Conservation (phyloP, 768 basidiomycete genomes). For the Tephrocybe rancida region DNA sequence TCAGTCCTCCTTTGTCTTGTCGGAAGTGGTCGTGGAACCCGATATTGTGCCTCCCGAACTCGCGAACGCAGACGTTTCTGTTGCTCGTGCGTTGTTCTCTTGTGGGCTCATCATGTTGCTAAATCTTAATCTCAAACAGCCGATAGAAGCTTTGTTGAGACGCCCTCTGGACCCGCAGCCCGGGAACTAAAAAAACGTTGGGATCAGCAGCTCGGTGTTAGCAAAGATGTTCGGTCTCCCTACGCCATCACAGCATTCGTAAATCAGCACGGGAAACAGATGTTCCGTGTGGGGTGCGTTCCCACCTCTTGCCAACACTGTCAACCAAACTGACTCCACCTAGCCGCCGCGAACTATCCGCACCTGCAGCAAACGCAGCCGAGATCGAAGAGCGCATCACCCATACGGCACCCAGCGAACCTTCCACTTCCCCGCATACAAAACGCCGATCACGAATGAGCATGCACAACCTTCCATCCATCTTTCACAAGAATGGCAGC, state of each 20-base stretch:
- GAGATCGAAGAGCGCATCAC: conserved; percentile 50
- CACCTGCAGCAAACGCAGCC: conserved; percentile 56
- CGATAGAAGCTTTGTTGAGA: conserved; percentile 81
- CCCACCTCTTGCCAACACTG: neutral
- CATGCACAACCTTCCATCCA: conserved; percentile 56
- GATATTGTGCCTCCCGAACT: conserved; percentile 52
- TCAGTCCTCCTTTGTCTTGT: conserved; percentile 45
- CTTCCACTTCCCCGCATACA: conserved; percentile 40
- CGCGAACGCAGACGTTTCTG: conserved; percentile 55
- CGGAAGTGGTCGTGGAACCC: conserved; percentile 42
- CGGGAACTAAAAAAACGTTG: conserved; percentile 77
- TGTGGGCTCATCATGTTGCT: conserved; percentile 1
- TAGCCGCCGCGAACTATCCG: conserved; percentile 63
- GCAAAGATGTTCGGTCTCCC: conserved; percentile 69
- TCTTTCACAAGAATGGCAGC: conserved; percentile 48
- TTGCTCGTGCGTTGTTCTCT: conserved; percentile 52
- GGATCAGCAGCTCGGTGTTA: conserved; percentile 70
- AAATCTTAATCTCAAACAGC: conserved; percentile 36
- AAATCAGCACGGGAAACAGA: conserved; percentile 77
- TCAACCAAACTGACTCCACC: conserved; percentile 2
- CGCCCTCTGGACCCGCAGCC: conserved; percentile 74
- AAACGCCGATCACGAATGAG: conserved; percentile 70
- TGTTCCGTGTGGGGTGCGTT: conserved; percentile 79
- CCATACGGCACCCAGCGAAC: conserved; percentile 34
- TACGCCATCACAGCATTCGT: conserved; percentile 83